phyloP scores from a whole-genome alignment of 176 grass and related monocot genomes.

The Elaeis guineensis region DNA sequence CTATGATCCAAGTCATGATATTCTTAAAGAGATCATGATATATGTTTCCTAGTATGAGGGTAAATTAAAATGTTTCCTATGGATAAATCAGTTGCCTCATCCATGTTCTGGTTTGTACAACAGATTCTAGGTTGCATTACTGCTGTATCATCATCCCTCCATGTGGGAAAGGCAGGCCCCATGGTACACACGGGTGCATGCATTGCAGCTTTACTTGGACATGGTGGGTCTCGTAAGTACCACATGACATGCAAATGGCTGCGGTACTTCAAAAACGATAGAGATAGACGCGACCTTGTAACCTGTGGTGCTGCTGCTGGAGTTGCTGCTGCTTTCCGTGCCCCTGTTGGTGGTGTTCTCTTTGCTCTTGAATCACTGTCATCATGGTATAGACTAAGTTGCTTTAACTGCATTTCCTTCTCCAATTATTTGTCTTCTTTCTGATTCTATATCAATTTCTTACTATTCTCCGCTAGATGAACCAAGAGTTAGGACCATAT shows the following conservation, averaged over 20 bases:
- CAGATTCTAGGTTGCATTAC: slow-evolving; percentile 66
- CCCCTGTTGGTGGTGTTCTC: slow-evolving; percentile 78
- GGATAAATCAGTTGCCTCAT: too few species aligned
- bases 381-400: slow-evolving; percentile 40
- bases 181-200: slow-evolving; percentile 97
- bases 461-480: too few species aligned
- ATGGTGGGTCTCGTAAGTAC: slow-evolving; percentile 77
- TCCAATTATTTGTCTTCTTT: background rate
- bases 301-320: slow-evolving; percentile 78
- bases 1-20: too few species aligned
- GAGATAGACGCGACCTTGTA: slow-evolving; percentile 87
- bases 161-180: slow-evolving; percentile 83
- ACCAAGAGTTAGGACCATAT: too few species aligned
- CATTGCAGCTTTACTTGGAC: slow-evolving; percentile 74
- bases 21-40: too few species aligned
- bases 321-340: slow-evolving; percentile 64
- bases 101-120: background rate
- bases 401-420: background rate
- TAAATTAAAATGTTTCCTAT: too few species aligned
- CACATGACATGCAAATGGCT: slow-evolving; percentile 76
- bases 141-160: slow-evolving; percentile 78
- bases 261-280: slow-evolving; percentile 91
- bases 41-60: too few species aligned
- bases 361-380: slow-evolving; percentile 81
- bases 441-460: background rate